phyloP scores from a whole-genome alignment of 768 basidiomycete species.

The Hygrocybe coccinea region DNA sequence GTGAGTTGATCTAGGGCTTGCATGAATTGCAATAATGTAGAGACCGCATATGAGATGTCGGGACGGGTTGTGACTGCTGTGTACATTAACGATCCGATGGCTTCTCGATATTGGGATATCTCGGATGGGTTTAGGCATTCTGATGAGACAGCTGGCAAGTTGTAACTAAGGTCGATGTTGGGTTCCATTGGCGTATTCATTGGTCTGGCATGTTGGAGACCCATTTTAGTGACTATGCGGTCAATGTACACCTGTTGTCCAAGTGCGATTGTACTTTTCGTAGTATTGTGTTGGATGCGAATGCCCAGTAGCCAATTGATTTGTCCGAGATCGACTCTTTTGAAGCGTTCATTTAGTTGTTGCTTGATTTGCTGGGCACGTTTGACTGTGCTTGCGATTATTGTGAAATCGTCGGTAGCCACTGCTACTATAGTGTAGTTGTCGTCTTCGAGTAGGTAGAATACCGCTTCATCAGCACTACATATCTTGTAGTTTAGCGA shows the following conservation, averaged over 20 bases:
- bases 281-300: too few species aligned
- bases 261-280: too few species aligned
- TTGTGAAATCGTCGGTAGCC: constrained; percentile 22
- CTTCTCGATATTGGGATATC: constrained; percentile 12
- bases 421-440: neutral
- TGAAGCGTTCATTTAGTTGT: neutral
- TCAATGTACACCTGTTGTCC: too few species aligned
- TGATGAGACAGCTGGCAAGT: constrained; percentile 13
- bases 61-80: constrained; percentile 22
- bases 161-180: constrained; percentile 13
- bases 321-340: constrained; percentile 11
- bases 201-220: too few species aligned
- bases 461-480: too few species aligned
- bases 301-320: neutral
- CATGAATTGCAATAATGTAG: constrained; percentile 24
- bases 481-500: too few species aligned
- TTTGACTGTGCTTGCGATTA: constrained; percentile 9
- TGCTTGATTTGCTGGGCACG: too few species aligned
- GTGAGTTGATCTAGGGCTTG: constrained; percentile 26
- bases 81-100: constrained; percentile 16
- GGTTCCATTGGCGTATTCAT: neutral
- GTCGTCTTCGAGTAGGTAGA: too few species aligned
- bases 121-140: too few species aligned
- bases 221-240: too few species aligned
- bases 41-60: constrained; percentile 22